Evolutionary conservation across 495 filamentous ascomycete species (phyloP).

Genomic region (Penicillium crystallinum): DNA sequence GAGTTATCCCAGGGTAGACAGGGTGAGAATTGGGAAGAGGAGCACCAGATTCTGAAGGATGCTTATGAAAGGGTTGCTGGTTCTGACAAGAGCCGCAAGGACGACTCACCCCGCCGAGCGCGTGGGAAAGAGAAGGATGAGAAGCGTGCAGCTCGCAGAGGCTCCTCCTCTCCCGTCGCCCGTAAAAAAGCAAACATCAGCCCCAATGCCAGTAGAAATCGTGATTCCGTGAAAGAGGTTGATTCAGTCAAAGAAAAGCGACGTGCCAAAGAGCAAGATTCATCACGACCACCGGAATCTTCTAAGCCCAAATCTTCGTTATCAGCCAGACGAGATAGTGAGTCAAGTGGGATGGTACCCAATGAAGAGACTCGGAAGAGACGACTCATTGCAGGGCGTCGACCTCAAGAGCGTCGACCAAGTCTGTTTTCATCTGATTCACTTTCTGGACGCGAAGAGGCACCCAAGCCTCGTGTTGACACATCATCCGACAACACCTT

Average conservation of each 20-base stretch:
- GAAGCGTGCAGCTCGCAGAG: constrained; percentile 43
- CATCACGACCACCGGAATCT: constrained; percentile 27
- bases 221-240: constrained; percentile 28
- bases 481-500: constrained; percentile 21
- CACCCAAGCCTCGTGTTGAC: constrained; percentile 31
- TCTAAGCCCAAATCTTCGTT: constrained; percentile 21
- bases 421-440: constrained; percentile 43
- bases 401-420: constrained; percentile 35
- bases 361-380: constrained; percentile 38
- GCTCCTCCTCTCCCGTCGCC: constrained; percentile 45
- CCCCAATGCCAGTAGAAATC: constrained; percentile 23
- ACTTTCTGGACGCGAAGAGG: constrained; percentile 37
- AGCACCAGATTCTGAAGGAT: constrained; percentile 72
- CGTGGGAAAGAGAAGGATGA: constrained; percentile 53
- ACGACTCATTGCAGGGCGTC: constrained; percentile 41
- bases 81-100: constrained; percentile 37
- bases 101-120: constrained; percentile 49
- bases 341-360: constrained; percentile 25
- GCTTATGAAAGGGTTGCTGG: constrained; percentile 64
- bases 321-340: constrained; percentile 30
- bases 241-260: constrained; percentile 28
- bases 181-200: constrained; percentile 38
- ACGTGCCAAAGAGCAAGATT: constrained; percentile 33
- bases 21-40: constrained; percentile 85
- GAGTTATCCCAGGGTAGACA: constrained; percentile 77